Evolutionary conservation across 83 land plant genomes (phyloP).

Genomic region (Diphasiastrum complanatum): DNA sequence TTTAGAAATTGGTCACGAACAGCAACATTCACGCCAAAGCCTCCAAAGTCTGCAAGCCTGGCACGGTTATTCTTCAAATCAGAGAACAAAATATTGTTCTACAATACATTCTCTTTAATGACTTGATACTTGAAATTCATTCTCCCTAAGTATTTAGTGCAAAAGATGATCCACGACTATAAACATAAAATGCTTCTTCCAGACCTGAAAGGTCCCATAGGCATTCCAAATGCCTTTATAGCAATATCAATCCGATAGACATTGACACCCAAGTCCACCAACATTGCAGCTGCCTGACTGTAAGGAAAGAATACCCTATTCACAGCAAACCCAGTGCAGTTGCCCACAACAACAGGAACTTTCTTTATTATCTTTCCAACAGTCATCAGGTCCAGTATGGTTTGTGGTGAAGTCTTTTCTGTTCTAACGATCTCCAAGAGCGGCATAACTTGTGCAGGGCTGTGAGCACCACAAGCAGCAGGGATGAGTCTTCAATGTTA

Average conservation of each 20-base stretch:
- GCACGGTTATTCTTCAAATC: too few relatives aligned
- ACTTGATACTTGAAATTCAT: too few relatives aligned
- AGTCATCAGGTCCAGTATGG: slow-evolving; percentile 76
- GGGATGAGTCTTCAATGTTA: not conserved
- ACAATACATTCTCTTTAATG: too few relatives aligned
- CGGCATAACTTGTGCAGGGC: slow-evolving; percentile 98
- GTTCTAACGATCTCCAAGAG: slow-evolving; percentile 92
- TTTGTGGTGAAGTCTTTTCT: slow-evolving; percentile 78
- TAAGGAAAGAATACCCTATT: slow-evolving; percentile 97
- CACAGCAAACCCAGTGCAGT: slow-evolving; percentile 98
- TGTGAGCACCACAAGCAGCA: slow-evolving; percentile 25
- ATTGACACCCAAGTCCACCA: slow-evolving; percentile 82
- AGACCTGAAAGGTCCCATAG: slow-evolving; percentile 98
- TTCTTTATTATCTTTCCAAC: slow-evolving; percentile 77
- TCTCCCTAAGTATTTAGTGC: too few relatives aligned
- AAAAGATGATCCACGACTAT: too few relatives aligned
- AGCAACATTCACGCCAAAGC: slow-evolving; percentile 15
- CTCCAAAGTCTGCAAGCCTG: slow-evolving; percentile 13
- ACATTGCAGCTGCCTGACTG: slow-evolving; percentile 65
- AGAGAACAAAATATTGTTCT: too few relatives aligned
- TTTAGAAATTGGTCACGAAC: not conserved
- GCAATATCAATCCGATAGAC: slow-evolving; percentile 71
- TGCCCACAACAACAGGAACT: slow-evolving; percentile 87
- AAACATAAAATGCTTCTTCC: too few relatives aligned
- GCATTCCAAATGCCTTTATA: slow-evolving; percentile 89